phyloP scores from a whole-genome alignment of 306 rosid species.

The Clitoria ternatea region DNA sequence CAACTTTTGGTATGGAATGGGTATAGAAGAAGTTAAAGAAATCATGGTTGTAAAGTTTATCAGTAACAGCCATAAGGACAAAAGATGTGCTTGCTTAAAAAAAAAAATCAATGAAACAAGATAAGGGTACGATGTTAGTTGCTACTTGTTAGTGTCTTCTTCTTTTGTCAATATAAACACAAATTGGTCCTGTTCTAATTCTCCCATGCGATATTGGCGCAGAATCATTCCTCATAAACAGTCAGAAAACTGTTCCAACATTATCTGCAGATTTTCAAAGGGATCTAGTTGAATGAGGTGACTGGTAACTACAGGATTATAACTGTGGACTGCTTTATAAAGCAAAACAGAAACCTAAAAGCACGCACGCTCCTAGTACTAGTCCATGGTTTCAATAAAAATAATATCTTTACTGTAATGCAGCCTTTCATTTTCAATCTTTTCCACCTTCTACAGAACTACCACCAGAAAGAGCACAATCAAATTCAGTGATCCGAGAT shows the following conservation, averaged over 20 bases:
- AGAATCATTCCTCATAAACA: background rate
- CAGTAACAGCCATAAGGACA: background rate
- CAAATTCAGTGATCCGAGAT: slow-evolving; percentile 16
- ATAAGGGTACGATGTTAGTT: background rate
- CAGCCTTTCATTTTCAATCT: background rate
- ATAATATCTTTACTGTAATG: background rate
- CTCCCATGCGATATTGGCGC: background rate
- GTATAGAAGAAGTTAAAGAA: no score
- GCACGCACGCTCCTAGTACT: slow-evolving; percentile 10
- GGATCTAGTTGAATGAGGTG: slow-evolving; percentile 28
- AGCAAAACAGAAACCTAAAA: slow-evolving; percentile 1
- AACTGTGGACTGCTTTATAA: background rate
- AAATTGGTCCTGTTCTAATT: background rate
- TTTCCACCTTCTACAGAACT: slow-evolving; percentile 8
- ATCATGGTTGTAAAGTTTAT: background rate
- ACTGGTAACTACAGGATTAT: background rate
- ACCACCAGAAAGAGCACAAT: background rate
- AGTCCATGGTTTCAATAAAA: slow-evolving; percentile 18
- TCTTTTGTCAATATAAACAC: background rate
- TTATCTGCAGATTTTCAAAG: slow-evolving; percentile 2
- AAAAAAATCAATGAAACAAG: background rate
- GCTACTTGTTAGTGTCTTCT: background rate
- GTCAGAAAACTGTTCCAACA: background rate
- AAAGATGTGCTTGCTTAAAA: background rate
- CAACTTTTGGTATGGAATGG: no score